Evolutionary conservation across 169 alveolate species (phyloP), one percentile per base, ranked within the genome.

Genomic region (Plasmodium fragile): DNA sequence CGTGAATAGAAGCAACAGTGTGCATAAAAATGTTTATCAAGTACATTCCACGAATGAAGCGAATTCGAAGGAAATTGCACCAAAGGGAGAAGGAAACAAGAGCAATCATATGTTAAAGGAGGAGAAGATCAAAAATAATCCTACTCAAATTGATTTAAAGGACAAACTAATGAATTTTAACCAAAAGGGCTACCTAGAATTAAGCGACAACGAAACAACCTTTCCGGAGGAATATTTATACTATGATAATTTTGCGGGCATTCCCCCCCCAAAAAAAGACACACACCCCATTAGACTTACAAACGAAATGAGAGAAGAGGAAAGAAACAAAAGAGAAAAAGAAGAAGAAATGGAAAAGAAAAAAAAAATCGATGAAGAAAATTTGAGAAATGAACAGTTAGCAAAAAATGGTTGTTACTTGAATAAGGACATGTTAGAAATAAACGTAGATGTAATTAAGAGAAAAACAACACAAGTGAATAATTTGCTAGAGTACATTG

Each of bases 181-280:
- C 30, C 30, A 25, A 1, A n/a, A 30, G 28, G 39, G 10, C 30
- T 49, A 34, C 11, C 39, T 73, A 85, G 36, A 32, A 65, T 65
- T 65, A 32, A 75, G 52, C 41, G 22, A 81, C 70, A 30, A 85
- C 43, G 84, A 85, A 73, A 13, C 82, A 13, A 18, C 25, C 11
- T 85, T 85, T 85, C 78, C 34, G 41, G 93, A 85, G 80, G 93
- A 85, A 28, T 85, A 85, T 75, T 85, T 85, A 36, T 85, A 85
- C 59, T 85, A 85, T 55, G 93, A 73, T 25, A 85, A 85, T 34
- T 85, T 52, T 73, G 41, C 43, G 30, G 93, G 78, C 28, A 28
- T 53, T 49, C 39, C 92, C 45, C 53, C 78, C 28, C 78, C 30
- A 10, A 55, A 75, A 53, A 52, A 75, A 34, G 79, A 34, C 36